These are phyloP conservation scores for Leccinum griseonigrum DNA, from an alignment of 1,284 basidiomycete species.

Conservation along the genomic window DNA sequence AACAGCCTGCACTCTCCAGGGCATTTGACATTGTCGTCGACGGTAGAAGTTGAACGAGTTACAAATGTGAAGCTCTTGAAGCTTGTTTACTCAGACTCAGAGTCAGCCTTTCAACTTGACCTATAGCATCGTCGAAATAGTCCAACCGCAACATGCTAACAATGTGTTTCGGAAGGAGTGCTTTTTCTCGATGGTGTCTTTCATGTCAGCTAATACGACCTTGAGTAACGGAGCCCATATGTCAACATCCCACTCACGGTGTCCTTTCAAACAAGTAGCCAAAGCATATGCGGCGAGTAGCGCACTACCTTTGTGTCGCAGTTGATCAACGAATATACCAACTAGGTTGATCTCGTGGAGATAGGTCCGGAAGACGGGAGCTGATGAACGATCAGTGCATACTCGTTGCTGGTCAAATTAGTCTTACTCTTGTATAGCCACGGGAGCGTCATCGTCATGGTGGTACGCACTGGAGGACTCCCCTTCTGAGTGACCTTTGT, in stretches of 20 bases:
- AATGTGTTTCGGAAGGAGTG: conserved; percentile 7
- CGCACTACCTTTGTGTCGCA: conserved; percentile 8
- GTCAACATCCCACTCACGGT: conserved; percentile 5
- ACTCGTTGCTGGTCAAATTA: background rate
- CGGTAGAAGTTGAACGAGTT: background rate
- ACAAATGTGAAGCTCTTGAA: background rate
- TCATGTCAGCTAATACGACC: conserved; percentile 17
- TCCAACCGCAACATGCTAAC: conserved; percentile 13
- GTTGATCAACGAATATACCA: conserved; percentile 11
- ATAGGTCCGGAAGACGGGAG: background rate
- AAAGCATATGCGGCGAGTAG: conserved; percentile 17
- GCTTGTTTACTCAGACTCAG: no score
- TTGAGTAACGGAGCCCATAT: background rate
- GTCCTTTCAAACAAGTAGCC: conserved; percentile 12
- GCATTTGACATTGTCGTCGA: conserved; percentile 11
- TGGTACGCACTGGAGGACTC: conserved; percentile 13
- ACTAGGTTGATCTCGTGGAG: conserved; percentile 1
- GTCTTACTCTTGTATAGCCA: conserved; percentile 13
- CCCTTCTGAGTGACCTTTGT: conserved; percentile 1
- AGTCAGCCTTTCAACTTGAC: conserved; percentile 7
- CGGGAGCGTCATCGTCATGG: conserved; percentile 22
- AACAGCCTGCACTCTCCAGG: conserved; percentile 34
- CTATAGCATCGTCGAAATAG: conserved; percentile 15
- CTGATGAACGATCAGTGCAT: conserved; percentile 7
- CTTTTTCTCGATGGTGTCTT: background rate